Evolutionary conservation across 371 early-diverging fungal genomes (phyloP).

Genomic region (Mucor plumbeus): DNA sequence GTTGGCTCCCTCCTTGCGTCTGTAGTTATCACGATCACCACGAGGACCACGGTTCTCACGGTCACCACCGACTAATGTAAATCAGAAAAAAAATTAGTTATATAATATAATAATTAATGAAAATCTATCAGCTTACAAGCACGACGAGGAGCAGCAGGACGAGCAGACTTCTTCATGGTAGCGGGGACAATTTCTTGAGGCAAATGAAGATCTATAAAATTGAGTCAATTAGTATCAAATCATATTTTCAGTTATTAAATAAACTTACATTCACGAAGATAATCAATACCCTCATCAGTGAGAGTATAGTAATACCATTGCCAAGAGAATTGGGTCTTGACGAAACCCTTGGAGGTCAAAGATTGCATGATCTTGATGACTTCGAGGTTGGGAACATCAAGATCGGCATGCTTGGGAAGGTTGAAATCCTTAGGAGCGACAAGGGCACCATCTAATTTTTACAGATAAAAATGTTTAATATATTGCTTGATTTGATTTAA

Average conservation of each 20-base stretch:
- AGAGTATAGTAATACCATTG: slow-evolving; percentile 99
- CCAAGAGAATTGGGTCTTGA: slow-evolving; percentile 98
- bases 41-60: slow-evolving; percentile 65
- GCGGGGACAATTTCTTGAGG: slow-evolving; percentile 96
- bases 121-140: slow-evolving; percentile 46
- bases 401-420: slow-evolving; percentile 90
- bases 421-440: slow-evolving; percentile 98
- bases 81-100: neutral
- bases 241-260: neutral
- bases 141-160: slow-evolving; percentile 67
- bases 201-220: slow-evolving; percentile 77
- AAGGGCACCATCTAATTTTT: slow-evolving; percentile 87
- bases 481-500: neutral
- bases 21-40: slow-evolving; percentile 82
- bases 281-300: slow-evolving; percentile 96
- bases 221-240: neutral
- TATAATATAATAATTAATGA: neutral
- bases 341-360: slow-evolving; percentile 91
- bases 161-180: slow-evolving; percentile 92
- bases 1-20: slow-evolving; percentile 90
- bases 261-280: slow-evolving; percentile 83
- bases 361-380: slow-evolving; percentile 99
- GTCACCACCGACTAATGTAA: slow-evolving; percentile 40
- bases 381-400: slow-evolving; percentile 96
- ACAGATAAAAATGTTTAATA: slow-evolving; percentile 21